Percentiles rank a stretch among this genome's conserved stretches.
Evolutionary conservation across 2,329 filamentous ascomycete species (phyloP).

Genomic region (Microdochium paspali): DNA sequence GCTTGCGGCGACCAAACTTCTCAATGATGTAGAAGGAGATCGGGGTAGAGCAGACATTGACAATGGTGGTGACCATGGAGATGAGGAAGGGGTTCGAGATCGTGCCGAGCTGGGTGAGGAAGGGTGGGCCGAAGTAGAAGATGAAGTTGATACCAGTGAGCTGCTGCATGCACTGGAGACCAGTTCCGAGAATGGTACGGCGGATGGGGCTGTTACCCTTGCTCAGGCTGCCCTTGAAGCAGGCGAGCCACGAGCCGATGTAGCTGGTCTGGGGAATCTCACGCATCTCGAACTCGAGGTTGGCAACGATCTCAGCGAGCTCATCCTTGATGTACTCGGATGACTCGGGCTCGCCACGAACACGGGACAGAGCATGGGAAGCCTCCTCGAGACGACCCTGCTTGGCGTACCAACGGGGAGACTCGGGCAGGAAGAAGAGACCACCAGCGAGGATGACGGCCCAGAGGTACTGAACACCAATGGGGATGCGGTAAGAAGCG

Average conservation of each 20-base stretch:
- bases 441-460: slow-evolving; percentile 26
- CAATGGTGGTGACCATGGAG: slow-evolving; percentile 63
- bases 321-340: slow-evolving; percentile 61
- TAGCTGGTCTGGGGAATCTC: slow-evolving; percentile 48
- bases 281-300: slow-evolving; percentile 59
- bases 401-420: slow-evolving; percentile 64
- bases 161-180: slow-evolving; percentile 24
- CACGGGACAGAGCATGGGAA: slow-evolving; percentile 41
- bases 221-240: slow-evolving; percentile 44
- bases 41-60: slow-evolving; percentile 66
- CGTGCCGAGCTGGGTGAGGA: slow-evolving; percentile 57
- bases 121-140: slow-evolving; percentile 62
- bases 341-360: slow-evolving; percentile 56
- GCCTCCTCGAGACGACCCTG: slow-evolving; percentile 54
- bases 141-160: slow-evolving; percentile 61
- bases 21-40: slow-evolving; percentile 67
- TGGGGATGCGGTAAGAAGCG: slow-evolving; percentile 62
- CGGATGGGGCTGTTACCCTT: slow-evolving; percentile 48
- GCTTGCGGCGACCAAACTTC: slow-evolving; percentile 55
- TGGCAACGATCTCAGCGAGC: slow-evolving; percentile 65
- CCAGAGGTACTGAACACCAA: slow-evolving; percentile 55
- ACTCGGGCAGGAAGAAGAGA: slow-evolving; percentile 43
- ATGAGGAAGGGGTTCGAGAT: slow-evolving; percentile 63
- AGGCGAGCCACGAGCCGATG: slow-evolving; percentile 49
- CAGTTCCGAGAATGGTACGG: slow-evolving; percentile 45